Evolutionary conservation across 2,329 filamentous ascomycete genomes (phyloP).

Genomic region (Tympanopsis confertula): DNA sequence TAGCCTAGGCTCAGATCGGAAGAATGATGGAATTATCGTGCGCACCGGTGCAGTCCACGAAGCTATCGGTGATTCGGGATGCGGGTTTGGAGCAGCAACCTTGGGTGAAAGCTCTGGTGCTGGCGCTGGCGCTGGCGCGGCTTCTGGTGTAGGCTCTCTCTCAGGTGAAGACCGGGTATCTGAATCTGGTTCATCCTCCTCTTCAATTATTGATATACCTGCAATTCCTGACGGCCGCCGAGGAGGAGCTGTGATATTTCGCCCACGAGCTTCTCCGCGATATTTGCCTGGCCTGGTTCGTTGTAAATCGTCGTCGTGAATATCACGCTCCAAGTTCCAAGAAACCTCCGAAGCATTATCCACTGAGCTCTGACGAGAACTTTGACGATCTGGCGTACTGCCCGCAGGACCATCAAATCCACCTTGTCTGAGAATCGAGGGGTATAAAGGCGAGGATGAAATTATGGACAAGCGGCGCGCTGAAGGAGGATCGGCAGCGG

Average conservation of each 20-base stretch:
- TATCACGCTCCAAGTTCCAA: conserved; percentile 19
- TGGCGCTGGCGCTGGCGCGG: background rate
- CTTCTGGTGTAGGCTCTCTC: background rate
- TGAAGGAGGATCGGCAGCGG: conserved; percentile 12
- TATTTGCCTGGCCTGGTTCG: conserved; percentile 15
- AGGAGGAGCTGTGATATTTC: conserved; percentile 20
- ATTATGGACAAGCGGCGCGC: too few species aligned
- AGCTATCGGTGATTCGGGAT: background rate
- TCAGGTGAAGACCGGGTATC: background rate
- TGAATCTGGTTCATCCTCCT: conserved; percentile 10
- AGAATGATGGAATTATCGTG: background rate
- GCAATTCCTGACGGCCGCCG: conserved; percentile 11
- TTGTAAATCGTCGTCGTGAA: conserved; percentile 20
- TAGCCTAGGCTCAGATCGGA: too few species aligned
- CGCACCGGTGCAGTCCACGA: background rate
- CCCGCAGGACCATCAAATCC: too few species aligned
- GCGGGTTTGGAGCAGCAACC: background rate
- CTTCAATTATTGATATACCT: conserved; percentile 9
- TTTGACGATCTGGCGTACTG: conserved; percentile 6
- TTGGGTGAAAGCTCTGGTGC: background rate
- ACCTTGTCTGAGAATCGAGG: too few species aligned
- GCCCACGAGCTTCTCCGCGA: conserved; percentile 10
- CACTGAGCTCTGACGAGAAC: conserved; percentile 10
- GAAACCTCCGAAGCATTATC: conserved; percentile 20
- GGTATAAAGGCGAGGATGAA: too few species aligned